Base-by-base conservation (phyloP, 2,329 filamentous ascomycete genomes). In the Hymenoscyphus albidus region DNA sequence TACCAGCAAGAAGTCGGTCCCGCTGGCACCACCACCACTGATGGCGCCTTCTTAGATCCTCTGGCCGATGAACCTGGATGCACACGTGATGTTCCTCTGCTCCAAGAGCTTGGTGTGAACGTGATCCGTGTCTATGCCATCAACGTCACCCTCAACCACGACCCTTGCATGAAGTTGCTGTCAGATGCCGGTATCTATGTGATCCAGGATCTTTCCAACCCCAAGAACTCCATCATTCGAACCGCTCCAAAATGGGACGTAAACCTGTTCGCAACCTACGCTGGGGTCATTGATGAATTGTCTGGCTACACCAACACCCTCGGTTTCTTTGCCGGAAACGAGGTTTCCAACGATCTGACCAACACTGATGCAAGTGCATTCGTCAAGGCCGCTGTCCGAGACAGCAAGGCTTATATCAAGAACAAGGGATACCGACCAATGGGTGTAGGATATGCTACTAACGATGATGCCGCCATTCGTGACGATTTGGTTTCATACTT, bases 311-410 rank as follows among this genome's bases (percentile, higher is more conserved):
- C 86, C 78, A 99, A 99, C 80, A 88, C 92, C 61, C 88, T 99
- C 69, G 95, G 95, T 74, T 99, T 98, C 88, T 98, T 99, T 78
- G 94, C 93, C 71, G 95, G 95, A 77, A 99, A 99, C 80, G 95
- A 99, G 81, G 95, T 99, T 68, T 89, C 92, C 73, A 96, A 97
- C 83, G 85, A 88, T 74, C 83, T 83, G 71, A 93, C 89, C 84
- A 97, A 97, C 85, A 98, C 94, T 60, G 81, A 85, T 67, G 92
- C 94, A 60, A 95, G 92, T 68, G 93, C 94, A 71, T 99, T 90
- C 77, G 95, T 99, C 80, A 99, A 98, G 86, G 95, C 94, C 67
- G 93, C 95, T 68, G 93, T 98, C 69, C 93, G 95, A 76, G 95
- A 99, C 78, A 93, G 87, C 80, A 99, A 99, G 88, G 82, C 86